Evolutionary conservation across 441 rosid genomes (phyloP).

Genomic region (Euphorbia celastroides): DNA sequence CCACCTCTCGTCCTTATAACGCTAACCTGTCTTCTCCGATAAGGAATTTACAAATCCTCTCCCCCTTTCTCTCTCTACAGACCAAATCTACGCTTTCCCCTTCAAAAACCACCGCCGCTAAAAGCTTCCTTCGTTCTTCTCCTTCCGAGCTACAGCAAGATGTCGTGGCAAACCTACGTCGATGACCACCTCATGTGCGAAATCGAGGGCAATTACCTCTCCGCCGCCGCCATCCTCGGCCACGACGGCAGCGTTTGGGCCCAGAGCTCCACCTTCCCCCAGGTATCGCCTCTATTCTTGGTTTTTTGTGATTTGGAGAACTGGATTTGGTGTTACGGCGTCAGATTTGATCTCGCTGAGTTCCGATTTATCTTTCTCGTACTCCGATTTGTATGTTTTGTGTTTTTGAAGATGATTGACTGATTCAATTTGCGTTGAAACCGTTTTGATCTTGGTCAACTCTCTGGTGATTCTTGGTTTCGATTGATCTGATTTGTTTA

Average conservation of each 20-base stretch:
- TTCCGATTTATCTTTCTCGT: not conserved
- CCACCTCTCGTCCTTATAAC: conserved; percentile 18
- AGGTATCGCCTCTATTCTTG: conserved; percentile 18
- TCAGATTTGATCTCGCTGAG: not conserved
- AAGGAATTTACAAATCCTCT: not conserved
- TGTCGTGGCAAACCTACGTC: conserved; percentile 29
- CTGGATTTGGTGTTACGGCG: not conserved
- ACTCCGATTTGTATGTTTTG: not conserved
- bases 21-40: conserved; percentile 13
- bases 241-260: conserved; percentile 30
- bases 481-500: not conserved
- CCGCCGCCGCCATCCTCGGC: conserved; percentile 26
- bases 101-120: not conserved
- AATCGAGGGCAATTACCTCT: conserved; percentile 19
- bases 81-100: not conserved
- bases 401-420: not conserved
- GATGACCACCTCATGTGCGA: conserved; percentile 28
- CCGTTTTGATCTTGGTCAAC: not conserved
- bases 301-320: not conserved
- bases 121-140: not conserved
- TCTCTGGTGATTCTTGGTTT: not conserved
- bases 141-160: not conserved
- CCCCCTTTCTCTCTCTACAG: not conserved
- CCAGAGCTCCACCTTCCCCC: conserved; percentile 25
- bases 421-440: not conserved